Percentiles rank a stretch among this genome's conserved stretches.
These are phyloP conservation scores for Mycena latifolia DNA, from an alignment of 768 basidiomycete genomes.

Conservation along the genomic window DNA sequence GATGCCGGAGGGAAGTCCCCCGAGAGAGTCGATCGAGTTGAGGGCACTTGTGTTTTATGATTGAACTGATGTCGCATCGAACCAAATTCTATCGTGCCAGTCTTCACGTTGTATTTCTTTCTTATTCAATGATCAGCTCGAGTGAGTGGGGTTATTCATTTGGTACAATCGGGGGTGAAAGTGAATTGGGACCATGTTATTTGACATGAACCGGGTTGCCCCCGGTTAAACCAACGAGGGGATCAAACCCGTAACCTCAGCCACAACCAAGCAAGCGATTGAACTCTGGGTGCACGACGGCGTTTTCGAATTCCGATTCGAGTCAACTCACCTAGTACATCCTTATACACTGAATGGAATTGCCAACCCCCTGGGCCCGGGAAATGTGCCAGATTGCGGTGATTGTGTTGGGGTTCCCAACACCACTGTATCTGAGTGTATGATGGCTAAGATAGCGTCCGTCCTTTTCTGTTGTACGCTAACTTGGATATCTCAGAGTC, in stretches of 20 bases:
- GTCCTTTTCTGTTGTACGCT: too few species aligned
- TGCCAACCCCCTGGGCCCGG: conserved; percentile 7
- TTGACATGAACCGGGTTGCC: conserved; percentile 13
- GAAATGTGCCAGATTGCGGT: conserved; percentile 8
- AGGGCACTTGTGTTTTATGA: conserved; percentile 76
- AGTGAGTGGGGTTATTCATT: conserved; percentile 13
- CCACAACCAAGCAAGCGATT: conserved; percentile 18
- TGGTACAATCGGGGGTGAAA: conserved; percentile 7
- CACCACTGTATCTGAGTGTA: conserved; percentile 8
- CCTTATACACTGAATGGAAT: conserved; percentile 11
- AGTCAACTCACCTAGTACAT: conserved; percentile 12
- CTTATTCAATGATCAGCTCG: conserved; percentile 14
- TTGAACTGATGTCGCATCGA: conserved; percentile 22
- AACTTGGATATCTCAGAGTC: too few species aligned
- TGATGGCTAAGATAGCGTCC: too few species aligned
- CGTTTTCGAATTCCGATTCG: conserved; percentile 8
- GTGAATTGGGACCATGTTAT: conserved; percentile 18
- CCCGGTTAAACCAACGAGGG: conserved; percentile 14
- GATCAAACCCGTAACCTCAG: conserved; percentile 17
- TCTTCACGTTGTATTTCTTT: conserved; percentile 8
- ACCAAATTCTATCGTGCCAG: conserved; percentile 23
- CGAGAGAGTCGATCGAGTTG: conserved; percentile 72
- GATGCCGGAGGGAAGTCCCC: conserved; percentile 62
- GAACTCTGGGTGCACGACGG: conserved; percentile 16
- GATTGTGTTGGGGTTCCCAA: conserved; percentile 5